Base-by-base conservation (phyloP, 2,329 filamentous ascomycete genomes). In the Dendryphion nanum region DNA sequence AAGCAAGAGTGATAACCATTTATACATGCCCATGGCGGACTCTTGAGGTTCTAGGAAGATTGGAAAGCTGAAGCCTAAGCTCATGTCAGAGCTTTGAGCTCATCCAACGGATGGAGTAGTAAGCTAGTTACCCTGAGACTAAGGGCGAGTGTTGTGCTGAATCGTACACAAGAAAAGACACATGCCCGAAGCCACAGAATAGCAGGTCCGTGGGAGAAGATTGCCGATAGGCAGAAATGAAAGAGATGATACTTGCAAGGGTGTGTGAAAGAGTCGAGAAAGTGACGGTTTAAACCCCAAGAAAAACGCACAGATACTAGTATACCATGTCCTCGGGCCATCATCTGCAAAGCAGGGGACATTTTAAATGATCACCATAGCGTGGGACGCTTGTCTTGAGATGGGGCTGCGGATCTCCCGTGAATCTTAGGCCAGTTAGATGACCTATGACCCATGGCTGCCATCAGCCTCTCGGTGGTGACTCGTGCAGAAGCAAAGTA, bases 401-500 rank as follows among this genome's bases (percentile, higher is more conserved):
- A n/a, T n/a, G n/a, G n/a, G n/a, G n/a, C n/a, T n/a, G n/a, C n/a
- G n/a, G n/a, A n/a, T n/a, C n/a, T n/a, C n/a, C n/a, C n/a, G n/a
- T n/a, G n/a, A n/a, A n/a, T n/a, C n/a, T n/a, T n/a, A n/a, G n/a
- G n/a, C n/a, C n/a, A n/a, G n/a, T n/a, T 32, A 37, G 20, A 35
- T 39, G 54, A 46, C 8, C 20, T 30, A 18, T 21, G 31, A 44
- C 40, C 33, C 33, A 33, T 39, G 29, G 20, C 28, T 39, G 40
- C 35, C 41, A 42, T 34, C 48, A 33, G 20, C 37, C 30, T 33
- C 18, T 50, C 42, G 41, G 33, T 39, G 13, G 15, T n/a, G 15
- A 15, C 4, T 36, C 34, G 33, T 35, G 38, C 48, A 26, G 47
- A 46, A 23, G 50, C 46, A 47, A 47, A 36, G 35, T 47, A 58